Evolutionary conservation across 2,329 filamentous ascomycete species (phyloP).

Genomic region (Colletotrichum gloeosporioides): DNA sequence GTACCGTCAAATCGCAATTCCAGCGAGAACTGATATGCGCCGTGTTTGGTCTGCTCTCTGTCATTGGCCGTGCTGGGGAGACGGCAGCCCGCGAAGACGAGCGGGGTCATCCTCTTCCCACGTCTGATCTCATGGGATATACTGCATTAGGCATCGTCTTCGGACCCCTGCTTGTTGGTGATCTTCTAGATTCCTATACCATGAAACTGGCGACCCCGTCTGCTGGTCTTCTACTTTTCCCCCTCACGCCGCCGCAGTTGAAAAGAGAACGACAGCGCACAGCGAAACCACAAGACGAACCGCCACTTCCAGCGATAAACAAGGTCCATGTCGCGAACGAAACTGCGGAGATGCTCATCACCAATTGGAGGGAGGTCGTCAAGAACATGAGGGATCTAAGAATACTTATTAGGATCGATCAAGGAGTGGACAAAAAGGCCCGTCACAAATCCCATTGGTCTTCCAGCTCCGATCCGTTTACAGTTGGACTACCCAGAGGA

Average conservation of each 20-base stretch:
- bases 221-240: conserved; percentile 47
- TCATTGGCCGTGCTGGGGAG: conserved; percentile 65
- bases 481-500: conserved; percentile 40
- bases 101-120: conserved; percentile 56
- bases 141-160: conserved; percentile 68
- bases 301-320: conserved; percentile 46
- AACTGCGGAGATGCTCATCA: conserved; percentile 69
- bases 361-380: conserved; percentile 69
- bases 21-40: conserved; percentile 69
- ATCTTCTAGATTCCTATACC: conserved; percentile 58
- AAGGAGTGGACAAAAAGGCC: conserved; percentile 17
- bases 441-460: conserved; percentile 33
- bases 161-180: conserved; percentile 66
- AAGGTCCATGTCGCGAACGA: conserved; percentile 63
- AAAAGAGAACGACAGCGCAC: conserved; percentile 44
- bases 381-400: conserved; percentile 60
- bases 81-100: conserved; percentile 56
- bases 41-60: conserved; percentile 68
- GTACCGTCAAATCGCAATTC: conserved; percentile 62
- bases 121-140: conserved; percentile 68
- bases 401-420: conserved; percentile 29
- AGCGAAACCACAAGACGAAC: conserved; percentile 19
- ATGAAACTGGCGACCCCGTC: conserved; percentile 49
- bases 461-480: conserved; percentile 46
- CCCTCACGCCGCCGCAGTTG: conserved; percentile 47